Conservation (phyloP, 805 yeast genomes). For the Candida corydali region DNA sequence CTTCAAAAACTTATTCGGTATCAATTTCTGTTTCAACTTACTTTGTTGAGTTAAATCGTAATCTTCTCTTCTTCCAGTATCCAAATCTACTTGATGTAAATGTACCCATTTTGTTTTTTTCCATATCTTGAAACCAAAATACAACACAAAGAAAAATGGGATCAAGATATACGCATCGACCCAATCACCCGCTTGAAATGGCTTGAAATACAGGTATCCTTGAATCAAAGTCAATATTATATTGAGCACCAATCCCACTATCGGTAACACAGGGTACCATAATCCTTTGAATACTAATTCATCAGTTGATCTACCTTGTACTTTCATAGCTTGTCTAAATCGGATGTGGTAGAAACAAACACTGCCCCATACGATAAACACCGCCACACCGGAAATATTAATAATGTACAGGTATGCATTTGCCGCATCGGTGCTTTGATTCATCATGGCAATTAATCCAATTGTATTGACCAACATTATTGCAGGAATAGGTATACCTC, state of each 20-base stretch:
- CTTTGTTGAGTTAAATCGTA: conserved; percentile 9
- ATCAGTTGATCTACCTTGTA: conserved; percentile 31
- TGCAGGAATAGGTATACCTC: conserved; percentile 65
- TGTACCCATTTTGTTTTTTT: conserved; percentile 40
- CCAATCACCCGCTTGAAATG: conserved; percentile 44
- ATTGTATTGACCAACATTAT: conserved; percentile 50
- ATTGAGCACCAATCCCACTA: conserved; percentile 46
- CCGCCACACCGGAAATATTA: conserved; percentile 61
- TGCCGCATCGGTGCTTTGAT: conserved; percentile 54
- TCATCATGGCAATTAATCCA: conserved; percentile 55
- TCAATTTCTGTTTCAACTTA: not conserved
- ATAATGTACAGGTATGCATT: conserved; percentile 58
- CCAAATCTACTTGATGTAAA: conserved; percentile 45
- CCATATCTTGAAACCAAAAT: conserved; percentile 32
- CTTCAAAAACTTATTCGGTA: not conserved
- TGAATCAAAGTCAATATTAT: conserved; percentile 55
- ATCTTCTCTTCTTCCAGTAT: conserved; percentile 47
- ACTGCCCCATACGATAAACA: conserved; percentile 65
- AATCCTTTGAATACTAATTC: conserved; percentile 34
- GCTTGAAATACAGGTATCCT: conserved; percentile 62
- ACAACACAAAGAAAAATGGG: conserved; percentile 50
- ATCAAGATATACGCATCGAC: conserved; percentile 60
- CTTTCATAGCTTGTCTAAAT: conserved; percentile 44
- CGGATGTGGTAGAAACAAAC: conserved; percentile 54
- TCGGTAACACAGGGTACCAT: conserved; percentile 49